Percentiles rank a stretch among this genome's conserved stretches.
Conservation (phyloP, 2,329 filamentous ascomycete genomes). For the Talaromyces sp. region DNA sequence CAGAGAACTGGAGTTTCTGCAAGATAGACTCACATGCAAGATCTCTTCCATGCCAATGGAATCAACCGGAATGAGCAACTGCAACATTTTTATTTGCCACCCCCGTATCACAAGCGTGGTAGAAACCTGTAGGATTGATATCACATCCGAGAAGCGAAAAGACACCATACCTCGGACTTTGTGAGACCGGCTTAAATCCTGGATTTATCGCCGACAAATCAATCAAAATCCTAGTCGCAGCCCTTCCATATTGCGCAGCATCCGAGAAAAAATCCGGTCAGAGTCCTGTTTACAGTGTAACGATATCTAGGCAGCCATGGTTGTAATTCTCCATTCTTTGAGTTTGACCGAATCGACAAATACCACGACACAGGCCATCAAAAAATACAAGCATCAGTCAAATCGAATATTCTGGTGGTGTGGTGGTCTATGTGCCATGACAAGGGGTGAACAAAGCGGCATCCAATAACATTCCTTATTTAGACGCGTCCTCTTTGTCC, state of each 20-base stretch:
- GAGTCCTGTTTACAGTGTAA: neutral
- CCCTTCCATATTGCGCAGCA: neutral
- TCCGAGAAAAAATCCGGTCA: neutral
- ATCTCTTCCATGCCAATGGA: constrained; percentile 8
- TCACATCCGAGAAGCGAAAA: neutral
- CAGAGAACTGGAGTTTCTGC: neutral
- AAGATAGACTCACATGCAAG: constrained; percentile 17
- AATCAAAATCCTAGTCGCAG: neutral
- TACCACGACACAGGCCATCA: neutral
- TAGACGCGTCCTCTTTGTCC: constrained; percentile 10
- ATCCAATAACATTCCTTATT: constrained; percentile 5
- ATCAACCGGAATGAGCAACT: neutral
- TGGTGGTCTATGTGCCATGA: neutral
- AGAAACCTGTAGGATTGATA: neutral
- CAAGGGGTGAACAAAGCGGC: constrained; percentile 4
- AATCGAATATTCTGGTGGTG: neutral
- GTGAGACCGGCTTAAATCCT: constrained; percentile 4
- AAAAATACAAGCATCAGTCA: neutral
- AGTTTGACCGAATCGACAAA: neutral
- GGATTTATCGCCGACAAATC: neutral
- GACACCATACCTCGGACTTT: neutral
- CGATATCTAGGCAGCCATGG: constrained; percentile 2
- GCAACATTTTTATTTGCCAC: constrained; percentile 1
- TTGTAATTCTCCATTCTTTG: neutral
- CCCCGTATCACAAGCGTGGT: neutral